Evolutionary conservation across 345 rosid species (phyloP), one percentile per base, ranked within the genome.

Genomic region (Syzygium grande): DNA sequence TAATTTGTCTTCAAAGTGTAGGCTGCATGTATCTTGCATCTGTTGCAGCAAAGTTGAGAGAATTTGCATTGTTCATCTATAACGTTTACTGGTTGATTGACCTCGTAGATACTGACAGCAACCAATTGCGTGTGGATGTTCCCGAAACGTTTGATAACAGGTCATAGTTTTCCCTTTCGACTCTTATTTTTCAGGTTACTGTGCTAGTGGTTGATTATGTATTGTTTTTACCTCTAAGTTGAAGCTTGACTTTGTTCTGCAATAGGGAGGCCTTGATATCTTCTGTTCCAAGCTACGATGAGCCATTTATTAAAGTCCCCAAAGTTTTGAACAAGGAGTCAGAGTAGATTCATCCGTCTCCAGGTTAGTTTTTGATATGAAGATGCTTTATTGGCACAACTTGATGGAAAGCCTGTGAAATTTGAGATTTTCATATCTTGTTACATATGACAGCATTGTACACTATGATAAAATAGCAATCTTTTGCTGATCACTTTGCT

Each of bases 301-400:
- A 95, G 51, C 90, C 95, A 22, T 93, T 93, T 85, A 89, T 94
- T 90, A 93, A 90, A 88, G 97, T 94, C 56, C 95, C 97, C 34
- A 95, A 94, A 91, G 95, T 97, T 86, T 89, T 97, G 87, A 97
- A 93, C 93, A 95, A 95, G 89, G 96, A 94, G 88, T 95, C 49
- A 38, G 89, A 88, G 54, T 87, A 56, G 56, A 12, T n/a, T 34
- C 83, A 19, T 73, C 83, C 83, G 6, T 38, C 83, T 73, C 1
- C 25, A 73, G 83, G 83, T 68, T 30, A 73, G 83, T 73, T 38
- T 30, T 73, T 38, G 23, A 68, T 73, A 9, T 73, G 80, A 73
- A 34, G 80, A 73, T 3, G 25, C 46, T 73, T 73, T 34, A 41
- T 73, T 5, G 4, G 46, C 49, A 11, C 46, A 17, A 73, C 46